phyloP scores from a whole-genome alignment of 345 rosid genomes.

The Populus nigra region DNA sequence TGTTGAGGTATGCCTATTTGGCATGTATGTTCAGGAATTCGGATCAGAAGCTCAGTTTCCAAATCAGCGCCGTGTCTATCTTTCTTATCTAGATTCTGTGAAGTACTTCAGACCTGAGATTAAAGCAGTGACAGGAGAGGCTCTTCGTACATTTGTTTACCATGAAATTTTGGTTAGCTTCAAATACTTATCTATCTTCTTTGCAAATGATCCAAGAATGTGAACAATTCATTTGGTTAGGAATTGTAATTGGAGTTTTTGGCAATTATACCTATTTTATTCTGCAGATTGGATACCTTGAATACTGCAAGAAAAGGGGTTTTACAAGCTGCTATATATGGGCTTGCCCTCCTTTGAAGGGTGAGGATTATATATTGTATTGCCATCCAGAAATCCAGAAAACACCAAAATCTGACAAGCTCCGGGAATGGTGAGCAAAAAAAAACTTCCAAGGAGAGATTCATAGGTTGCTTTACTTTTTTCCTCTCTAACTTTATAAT shows the following conservation, averaged over 20 bases:
- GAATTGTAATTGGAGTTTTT: conserved; percentile 5
- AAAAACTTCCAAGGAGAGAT: conserved; percentile 4
- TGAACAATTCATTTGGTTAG: neutral
- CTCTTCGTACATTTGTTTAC: conserved; percentile 94
- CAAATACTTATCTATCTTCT: conserved; percentile 1
- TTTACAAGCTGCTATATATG: conserved; percentile 99
- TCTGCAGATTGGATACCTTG: conserved; percentile 95
- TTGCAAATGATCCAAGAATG: neutral
- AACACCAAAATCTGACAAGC: conserved; percentile 99
- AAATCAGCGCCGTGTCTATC: conserved; percentile 97
- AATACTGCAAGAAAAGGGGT: conserved; percentile 94
- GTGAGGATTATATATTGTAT: conserved; percentile 95
- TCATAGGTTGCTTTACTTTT: neutral
- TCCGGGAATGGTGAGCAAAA: conserved; percentile 82
- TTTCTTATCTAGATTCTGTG: conserved; percentile 96
- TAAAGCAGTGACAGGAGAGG: conserved; percentile 88
- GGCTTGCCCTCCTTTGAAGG: conserved; percentile 99
- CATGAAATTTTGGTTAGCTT: conserved; percentile 83
- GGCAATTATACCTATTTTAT: conserved; percentile 11
- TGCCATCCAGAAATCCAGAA: conserved; percentile 99
- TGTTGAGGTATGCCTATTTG: conserved; percentile 96
- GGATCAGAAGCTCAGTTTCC: conserved; percentile 91
- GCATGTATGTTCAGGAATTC: conserved; percentile 99
- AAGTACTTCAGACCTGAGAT: conserved; percentile 97
- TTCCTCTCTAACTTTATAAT: neutral